Base-by-base conservation (phyloP, 1,284 basidiomycete genomes). In the Tilletiopsis washingtonensis region DNA sequence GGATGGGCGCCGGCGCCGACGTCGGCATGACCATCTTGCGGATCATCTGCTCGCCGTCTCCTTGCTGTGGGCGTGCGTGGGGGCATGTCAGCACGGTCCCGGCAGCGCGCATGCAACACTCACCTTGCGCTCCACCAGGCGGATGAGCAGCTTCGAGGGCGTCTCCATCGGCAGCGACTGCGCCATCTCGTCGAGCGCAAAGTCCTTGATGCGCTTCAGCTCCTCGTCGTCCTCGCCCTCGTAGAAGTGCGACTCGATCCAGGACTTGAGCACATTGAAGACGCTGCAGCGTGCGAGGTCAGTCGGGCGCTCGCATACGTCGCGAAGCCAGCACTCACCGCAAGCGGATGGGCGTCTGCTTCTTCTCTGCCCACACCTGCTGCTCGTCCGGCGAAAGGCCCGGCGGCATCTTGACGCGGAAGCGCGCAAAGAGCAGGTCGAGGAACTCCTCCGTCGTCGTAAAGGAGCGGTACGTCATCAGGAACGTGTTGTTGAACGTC, bases 401-500 rank as follows among this genome's bases (percentile, higher is more conserved):
- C 0, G 80, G 77, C 0, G 93, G 94, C 12, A 86, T 79, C 40
- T 81, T 76, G 38, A 94, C 84, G 63, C 80, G 81, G 76, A 91
- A 98, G 5, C 94, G 84, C 50, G 81, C 79, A 9, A 88, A 81
- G 23, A 99, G 81, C n/a, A 88, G 77, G 46, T 89, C 83, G 52
- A 97, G 84, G 20, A 98, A 76, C 53, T 90, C 85, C 49, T 88
- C 81, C 17, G 89, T 78, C 1, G 84, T 85, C 14, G 88, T 90
- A 74, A 98, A 98, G 0, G 90, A 93, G 62, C 91, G 89, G 78
- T 91, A 96, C 1, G 94, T 98, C 81, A 96, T 86, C 56, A 98
- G 75, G 80, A 98, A 99, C 1, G 91, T 86, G 71, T 87, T 85
- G 71, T 84, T 87, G 76, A 88, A 98, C 5, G 82, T 81, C 0